Evolutionary conservation across 306 rosid genomes (phyloP), one percentile per base, ranked within the genome.

Genomic region (Vigna mungo): DNA sequence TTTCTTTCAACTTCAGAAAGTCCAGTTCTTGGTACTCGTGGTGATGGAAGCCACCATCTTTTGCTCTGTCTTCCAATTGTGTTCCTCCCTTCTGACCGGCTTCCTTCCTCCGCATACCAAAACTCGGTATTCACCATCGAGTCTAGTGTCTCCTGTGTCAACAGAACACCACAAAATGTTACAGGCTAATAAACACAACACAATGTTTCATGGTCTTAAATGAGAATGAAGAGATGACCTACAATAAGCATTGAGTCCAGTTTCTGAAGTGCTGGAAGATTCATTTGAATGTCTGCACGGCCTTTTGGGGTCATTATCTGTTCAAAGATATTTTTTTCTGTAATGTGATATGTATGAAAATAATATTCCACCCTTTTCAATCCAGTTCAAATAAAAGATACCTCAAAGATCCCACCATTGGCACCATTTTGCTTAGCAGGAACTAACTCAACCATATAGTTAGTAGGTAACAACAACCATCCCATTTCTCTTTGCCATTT

Each of bases 301-400:
- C 90, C 91, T 88, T 90, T 91, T 1, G 98, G 97, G 51, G 89
- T 91, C 98, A 93, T 93, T 83, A 93, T 91, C 98, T 93, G 86
- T 82, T 61, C 47, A 44, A 78, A 82, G 23, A 77, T 39, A 46
- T 74, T 36, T 80, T 21, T 25, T 53, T 2, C 41, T 8, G 52
- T 62, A 41, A 53, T 47, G 63, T 49, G 30, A 79, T 39, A 9
- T n/a, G 2, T 55, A 41, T 21, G 74, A 49, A 18, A 80, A 25
- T 41, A 53, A 23, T 39, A 53, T 52, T 71, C 8, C 39, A 63
- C 49, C 1, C 49, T 73, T 73, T 41, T 11, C 43, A 48, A 58
- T 17, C 55, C 47, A 53, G 64, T 20, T 77, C 27, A 86, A 74
- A 76, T 25, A 10, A 65, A 46, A 72, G 17, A 25, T 86, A 93